phyloP scores from a whole-genome alignment of 2,329 filamentous ascomycete genomes.

The Arachnomyces sp. region DNA sequence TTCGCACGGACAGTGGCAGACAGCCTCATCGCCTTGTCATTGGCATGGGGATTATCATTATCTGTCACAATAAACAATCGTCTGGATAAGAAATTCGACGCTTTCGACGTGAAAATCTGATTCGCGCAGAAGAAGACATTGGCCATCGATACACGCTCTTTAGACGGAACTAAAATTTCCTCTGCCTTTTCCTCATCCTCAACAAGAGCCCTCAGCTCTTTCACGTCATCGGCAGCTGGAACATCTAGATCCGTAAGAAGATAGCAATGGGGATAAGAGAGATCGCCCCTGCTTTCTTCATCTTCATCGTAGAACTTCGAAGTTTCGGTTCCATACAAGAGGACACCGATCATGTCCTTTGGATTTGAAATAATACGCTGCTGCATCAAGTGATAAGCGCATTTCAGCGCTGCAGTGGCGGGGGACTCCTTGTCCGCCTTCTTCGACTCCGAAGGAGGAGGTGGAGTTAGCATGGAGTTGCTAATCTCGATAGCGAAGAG shows the following conservation, averaged over 20 bases:
- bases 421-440: slow-evolving; percentile 72
- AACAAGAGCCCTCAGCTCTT: slow-evolving; percentile 63
- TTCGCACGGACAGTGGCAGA: slow-evolving; percentile 81
- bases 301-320: slow-evolving; percentile 67
- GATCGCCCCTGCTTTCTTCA: slow-evolving; percentile 45
- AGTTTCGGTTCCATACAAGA: slow-evolving; percentile 83
- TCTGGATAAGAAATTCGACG: slow-evolving; percentile 85
- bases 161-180: slow-evolving; percentile 60
- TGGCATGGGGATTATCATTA: slow-evolving; percentile 73
- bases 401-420: slow-evolving; percentile 78
- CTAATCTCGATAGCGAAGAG: slow-evolving; percentile 91
- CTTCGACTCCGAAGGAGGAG: slow-evolving; percentile 57
- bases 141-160: slow-evolving; percentile 67
- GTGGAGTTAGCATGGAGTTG: slow-evolving; percentile 69
- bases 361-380: slow-evolving; percentile 96
- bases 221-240: slow-evolving; percentile 79
- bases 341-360: slow-evolving; percentile 91
- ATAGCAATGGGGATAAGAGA: slow-evolving; percentile 84
- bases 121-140: slow-evolving; percentile 92
- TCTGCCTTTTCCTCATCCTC: slow-evolving; percentile 68
- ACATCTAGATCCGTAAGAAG: slow-evolving; percentile 81
- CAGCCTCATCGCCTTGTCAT: slow-evolving; percentile 63
- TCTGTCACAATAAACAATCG: slow-evolving; percentile 95
- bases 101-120: slow-evolving; percentile 90
- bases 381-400: slow-evolving; percentile 91